A percentile compares a stretch with the other conserved stretches of the same genome.
Conservation (phyloP, 2,329 filamentous ascomycete species). For the Fusarium vanettenii region DNA sequence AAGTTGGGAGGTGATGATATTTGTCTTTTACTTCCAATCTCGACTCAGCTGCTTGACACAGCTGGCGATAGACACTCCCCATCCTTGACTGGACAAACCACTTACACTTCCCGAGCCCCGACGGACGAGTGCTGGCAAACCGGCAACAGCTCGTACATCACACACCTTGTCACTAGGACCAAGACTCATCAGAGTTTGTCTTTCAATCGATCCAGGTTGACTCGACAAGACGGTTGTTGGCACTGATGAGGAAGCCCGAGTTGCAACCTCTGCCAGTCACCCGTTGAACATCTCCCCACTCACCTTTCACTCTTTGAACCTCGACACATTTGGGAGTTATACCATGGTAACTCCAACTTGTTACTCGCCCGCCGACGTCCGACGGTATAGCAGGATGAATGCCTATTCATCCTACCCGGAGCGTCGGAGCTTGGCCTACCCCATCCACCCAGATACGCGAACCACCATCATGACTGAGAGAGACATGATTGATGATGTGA, state of each 20-base stretch:
- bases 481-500: conserved; percentile 48
- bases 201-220: neutral
- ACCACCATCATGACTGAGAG: conserved; percentile 46
- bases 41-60: neutral
- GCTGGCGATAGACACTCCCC: neutral
- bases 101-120: conserved; percentile 11
- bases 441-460: conserved; percentile 33
- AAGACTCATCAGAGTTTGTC: neutral
- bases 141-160: conserved; percentile 10
- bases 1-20: neutral
- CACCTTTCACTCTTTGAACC: neutral
- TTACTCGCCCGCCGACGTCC: conserved; percentile 34
- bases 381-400: conserved; percentile 28
- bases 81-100: conserved; percentile 9
- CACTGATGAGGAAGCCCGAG: conserved; percentile 24
- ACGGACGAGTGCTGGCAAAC: conserved; percentile 33
- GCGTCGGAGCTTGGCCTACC: conserved; percentile 32
- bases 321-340: neutral
- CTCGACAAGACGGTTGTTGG: conserved; percentile 2
- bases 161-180: conserved; percentile 8
- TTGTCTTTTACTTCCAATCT: conserved; percentile 4
- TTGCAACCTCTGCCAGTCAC: neutral
- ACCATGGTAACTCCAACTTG: conserved; percentile 38
- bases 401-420: conserved; percentile 39
- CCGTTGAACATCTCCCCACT: neutral